phyloP scores from a whole-genome alignment of 768 basidiomycete species.

The Daedaleopsis nitida region DNA sequence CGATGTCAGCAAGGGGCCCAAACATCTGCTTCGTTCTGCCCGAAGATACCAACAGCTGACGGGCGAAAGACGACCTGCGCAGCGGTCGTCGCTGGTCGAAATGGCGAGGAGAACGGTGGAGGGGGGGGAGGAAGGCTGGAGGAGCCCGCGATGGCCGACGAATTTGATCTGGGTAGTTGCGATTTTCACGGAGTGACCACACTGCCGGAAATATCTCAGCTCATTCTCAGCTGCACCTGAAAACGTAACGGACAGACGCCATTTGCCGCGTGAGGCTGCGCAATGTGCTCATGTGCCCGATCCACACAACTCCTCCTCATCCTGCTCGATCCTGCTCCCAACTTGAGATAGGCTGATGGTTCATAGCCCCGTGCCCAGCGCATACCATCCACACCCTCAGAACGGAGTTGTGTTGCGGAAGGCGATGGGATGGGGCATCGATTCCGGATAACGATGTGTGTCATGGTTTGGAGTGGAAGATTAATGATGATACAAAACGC shows the following conservation, averaged over 20 bases:
- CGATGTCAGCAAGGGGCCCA: slow-evolving; percentile 1
- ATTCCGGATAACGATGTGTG: too few relatives aligned
- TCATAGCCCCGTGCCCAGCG: too few relatives aligned
- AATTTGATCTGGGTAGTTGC: slow-evolving; percentile 6
- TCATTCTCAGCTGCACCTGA: neutral
- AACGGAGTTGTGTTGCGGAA: too few relatives aligned
- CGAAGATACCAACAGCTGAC: neutral
- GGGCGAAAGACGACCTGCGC: too few relatives aligned
- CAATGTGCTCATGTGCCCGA: neutral
- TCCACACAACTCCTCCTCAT: too few relatives aligned
- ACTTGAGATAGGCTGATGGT: too few relatives aligned
- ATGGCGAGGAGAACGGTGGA: neutral
- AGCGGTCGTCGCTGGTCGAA: too few relatives aligned
- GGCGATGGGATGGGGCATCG: too few relatives aligned
- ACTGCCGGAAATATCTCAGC: neutral
- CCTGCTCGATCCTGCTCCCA: too few relatives aligned
- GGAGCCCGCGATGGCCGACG: slow-evolving; percentile 12
- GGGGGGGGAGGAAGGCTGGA: neutral
- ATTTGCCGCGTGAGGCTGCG: neutral
- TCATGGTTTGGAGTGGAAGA: too few relatives aligned
- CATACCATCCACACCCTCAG: too few relatives aligned
- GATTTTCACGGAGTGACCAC: slow-evolving; percentile 2
- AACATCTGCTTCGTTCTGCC: neutral
- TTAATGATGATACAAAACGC: neutral
- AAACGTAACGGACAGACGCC: neutral